Base-by-base conservation (phyloP, 108 stramenopile genomes). In the Cylindrotheca fusiformis region DNA sequence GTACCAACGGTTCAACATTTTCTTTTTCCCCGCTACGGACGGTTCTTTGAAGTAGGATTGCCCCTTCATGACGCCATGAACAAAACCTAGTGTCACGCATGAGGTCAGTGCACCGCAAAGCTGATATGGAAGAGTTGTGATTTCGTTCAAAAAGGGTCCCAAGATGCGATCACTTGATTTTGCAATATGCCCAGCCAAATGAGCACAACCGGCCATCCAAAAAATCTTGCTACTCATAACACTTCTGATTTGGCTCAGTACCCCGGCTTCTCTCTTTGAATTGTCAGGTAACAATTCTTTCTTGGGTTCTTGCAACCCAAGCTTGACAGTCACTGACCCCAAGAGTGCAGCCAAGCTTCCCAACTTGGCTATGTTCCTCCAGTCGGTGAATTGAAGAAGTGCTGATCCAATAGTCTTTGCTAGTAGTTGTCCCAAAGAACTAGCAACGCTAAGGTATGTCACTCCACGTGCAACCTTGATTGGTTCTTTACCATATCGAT, bases 121-220 rank as follows among this genome's bases (percentile, higher is more conserved):
- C 71, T 58, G 45, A 76, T 69, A 29, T 17, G 76, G 58, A 48
- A 82, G 52, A 3, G 47, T 55, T 19, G 76, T 69, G 6, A 49
- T 49, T 51, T 74, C 26, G n/a, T 71, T 44, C 19, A 77, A 66
- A 41, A 77, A 77, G 24, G 80, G 60, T 8, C 72, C 76, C 53
- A 82, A 45, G 0, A 82, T 12, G 20, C 71, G 64, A 45, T 82
- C 80, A 53, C 74, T 72, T 4, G 24, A 31, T 47, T 74, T 22
- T 14, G 63, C 68, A 1, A 82, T 25, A 33, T 56, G 67, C 0
- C 64, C 69, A 28, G 63, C 47, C 4, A 68, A 55, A 59, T 82
- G 80, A 25, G 68, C 76, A 4, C 74, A 51, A 0, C 76, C 76
- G n/a, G 75, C 32, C 60, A 68, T 59, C 80, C 80, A 82, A 53